phyloP scores from a whole-genome alignment of 805 yeast species.

The Ogataea siamensis region DNA sequence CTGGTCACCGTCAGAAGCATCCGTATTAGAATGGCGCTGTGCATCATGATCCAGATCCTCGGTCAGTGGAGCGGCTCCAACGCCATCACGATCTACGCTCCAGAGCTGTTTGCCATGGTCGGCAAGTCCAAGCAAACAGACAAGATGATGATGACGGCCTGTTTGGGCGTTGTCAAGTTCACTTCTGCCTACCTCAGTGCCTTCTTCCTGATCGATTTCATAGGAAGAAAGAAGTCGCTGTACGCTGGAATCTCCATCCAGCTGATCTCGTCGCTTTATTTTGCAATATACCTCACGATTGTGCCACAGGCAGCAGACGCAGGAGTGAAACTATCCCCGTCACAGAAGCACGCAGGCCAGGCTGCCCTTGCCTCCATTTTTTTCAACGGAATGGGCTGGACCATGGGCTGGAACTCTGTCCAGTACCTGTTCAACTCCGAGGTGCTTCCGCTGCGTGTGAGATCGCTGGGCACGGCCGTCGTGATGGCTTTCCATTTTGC shows the following conservation, averaged over 20 bases:
- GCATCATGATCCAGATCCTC: constrained; percentile 43
- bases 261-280: constrained; percentile 41
- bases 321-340: constrained; percentile 30
- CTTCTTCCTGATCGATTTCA: constrained; percentile 50
- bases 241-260: constrained; percentile 50
- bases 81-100: constrained; percentile 55
- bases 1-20: constrained; percentile 39
- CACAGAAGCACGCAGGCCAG: constrained; percentile 39
- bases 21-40: constrained; percentile 45
- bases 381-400: constrained; percentile 56
- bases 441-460: constrained; percentile 49
- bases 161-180: constrained; percentile 54
- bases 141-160: constrained; percentile 46
- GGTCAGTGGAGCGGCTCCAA: constrained; percentile 63
- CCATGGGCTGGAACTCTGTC: constrained; percentile 55
- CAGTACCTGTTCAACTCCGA: constrained; percentile 57
- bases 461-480: constrained; percentile 48
- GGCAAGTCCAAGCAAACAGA: constrained; percentile 42
- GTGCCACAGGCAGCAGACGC: constrained; percentile 43
- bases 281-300: constrained; percentile 44
- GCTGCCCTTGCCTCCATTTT: constrained; percentile 52
- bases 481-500: constrained; percentile 57
- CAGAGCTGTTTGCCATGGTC: constrained; percentile 47
- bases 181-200: constrained; percentile 47
- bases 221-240: constrained; percentile 51